phyloP scores from a whole-genome alignment of 192 early-diverging fungal genomes.

The Glomus cerebriforme region DNA sequence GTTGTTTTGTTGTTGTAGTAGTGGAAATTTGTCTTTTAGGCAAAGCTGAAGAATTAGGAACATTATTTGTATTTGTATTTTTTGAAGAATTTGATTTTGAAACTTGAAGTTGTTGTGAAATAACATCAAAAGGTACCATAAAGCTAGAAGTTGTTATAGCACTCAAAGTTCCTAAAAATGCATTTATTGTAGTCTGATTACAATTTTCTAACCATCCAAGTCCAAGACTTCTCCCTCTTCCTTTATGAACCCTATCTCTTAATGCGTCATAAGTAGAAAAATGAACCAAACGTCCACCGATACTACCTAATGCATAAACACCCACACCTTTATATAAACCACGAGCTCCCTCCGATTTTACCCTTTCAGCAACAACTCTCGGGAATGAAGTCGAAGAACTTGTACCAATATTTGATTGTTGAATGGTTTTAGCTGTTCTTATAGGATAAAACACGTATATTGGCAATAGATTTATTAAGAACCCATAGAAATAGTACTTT shows the following conservation, averaged over 20 bases:
- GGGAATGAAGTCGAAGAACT: slow-evolving; percentile 11
- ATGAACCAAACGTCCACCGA: slow-evolving; percentile 27
- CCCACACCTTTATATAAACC: slow-evolving; percentile 31
- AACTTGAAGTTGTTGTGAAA: slow-evolving; percentile 29
- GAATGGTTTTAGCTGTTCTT: slow-evolving; percentile 28
- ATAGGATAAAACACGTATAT: slow-evolving; percentile 36
- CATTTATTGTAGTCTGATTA: slow-evolving; percentile 1
- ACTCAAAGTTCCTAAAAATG: slow-evolving; percentile 26
- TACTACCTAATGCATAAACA: slow-evolving; percentile 22
- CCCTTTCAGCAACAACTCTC: slow-evolving; percentile 16
- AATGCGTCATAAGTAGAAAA: slow-evolving; percentile 34
- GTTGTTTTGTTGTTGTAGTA: not conserved
- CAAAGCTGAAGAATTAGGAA: not conserved
- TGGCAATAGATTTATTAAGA: slow-evolving; percentile 31
- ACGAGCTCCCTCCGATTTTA: slow-evolving; percentile 23
- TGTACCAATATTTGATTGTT: slow-evolving; percentile 31
- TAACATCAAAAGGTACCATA: slow-evolving; percentile 35
- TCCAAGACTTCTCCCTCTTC: not conserved
- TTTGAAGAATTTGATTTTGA: not conserved
- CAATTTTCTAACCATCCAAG: slow-evolving; percentile 20
- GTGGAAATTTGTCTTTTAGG: not conserved
- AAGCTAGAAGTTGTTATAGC: slow-evolving; percentile 22
- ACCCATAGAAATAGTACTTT: slow-evolving; percentile 29
- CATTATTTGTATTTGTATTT: not conserved
- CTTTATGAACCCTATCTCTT: slow-evolving; percentile 23